Evolutionary conservation across 2,329 filamentous ascomycete species (phyloP).

Genomic region (Penicillium sp.): DNA sequence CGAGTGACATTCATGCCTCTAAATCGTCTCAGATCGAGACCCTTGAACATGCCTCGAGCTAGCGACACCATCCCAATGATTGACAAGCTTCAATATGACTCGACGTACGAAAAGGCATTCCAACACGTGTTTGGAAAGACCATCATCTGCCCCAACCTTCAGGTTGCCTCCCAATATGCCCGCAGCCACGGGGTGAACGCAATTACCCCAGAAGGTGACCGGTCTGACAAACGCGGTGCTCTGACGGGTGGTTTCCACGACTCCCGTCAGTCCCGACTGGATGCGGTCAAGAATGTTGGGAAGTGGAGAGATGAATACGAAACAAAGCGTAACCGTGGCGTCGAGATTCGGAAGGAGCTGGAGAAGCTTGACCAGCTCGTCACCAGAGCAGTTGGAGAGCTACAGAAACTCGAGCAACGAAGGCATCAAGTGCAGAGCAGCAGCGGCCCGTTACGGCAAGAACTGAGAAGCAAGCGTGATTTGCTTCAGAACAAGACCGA

Average conservation of each 20-base stretch:
- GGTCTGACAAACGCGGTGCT: constrained; percentile 90
- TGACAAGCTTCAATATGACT: constrained; percentile 77
- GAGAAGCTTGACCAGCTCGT: constrained; percentile 84
- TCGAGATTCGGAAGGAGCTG: constrained; percentile 66
- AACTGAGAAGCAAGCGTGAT: constrained; percentile 70
- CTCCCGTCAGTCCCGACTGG: constrained; percentile 77
- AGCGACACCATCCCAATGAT: constrained; percentile 85
- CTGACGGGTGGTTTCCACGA: constrained; percentile 95
- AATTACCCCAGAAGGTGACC: constrained; percentile 92
- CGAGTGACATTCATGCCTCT: constrained; percentile 94
- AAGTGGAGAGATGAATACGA: constrained; percentile 75
- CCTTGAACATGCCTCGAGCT: constrained; percentile 74
- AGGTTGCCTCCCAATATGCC: constrained; percentile 84
- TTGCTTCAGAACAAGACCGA: constrained; percentile 71
- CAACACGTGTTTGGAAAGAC: constrained; percentile 94
- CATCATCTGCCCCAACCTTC: constrained; percentile 86
- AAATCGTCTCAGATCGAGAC: constrained; percentile 70
- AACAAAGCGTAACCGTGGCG: constrained; percentile 59
- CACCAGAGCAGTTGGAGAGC: constrained; percentile 76
- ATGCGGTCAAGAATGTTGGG: constrained; percentile 72
- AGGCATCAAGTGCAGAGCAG: constrained; percentile 74
- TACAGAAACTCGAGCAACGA: constrained; percentile 78
- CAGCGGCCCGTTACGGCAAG: constrained; percentile 73
- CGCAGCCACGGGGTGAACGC: constrained; percentile 87
- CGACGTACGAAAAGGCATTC: constrained; percentile 77